Evolutionary conservation across 1,139 yeast genomes (phyloP).

Genomic region (Pichia sp.): DNA sequence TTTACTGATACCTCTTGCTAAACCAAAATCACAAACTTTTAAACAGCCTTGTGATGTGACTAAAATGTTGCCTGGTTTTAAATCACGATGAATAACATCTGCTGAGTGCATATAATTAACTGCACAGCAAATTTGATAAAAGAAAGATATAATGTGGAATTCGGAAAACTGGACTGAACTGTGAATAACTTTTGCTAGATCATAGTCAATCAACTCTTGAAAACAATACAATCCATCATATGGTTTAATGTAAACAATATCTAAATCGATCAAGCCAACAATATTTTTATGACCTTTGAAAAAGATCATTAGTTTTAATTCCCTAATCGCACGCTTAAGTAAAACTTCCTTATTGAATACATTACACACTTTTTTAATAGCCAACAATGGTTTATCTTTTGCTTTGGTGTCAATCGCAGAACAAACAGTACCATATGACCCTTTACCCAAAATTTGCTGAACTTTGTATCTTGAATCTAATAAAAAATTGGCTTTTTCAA

Average conservation of each 20-base stretch:
- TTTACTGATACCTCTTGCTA: constrained; percentile 68
- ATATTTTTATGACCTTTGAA: constrained; percentile 81
- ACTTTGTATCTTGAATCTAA: constrained; percentile 62
- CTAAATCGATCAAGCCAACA: constrained; percentile 65
- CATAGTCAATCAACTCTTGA: constrained; percentile 75
- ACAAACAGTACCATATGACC: constrained; percentile 87
- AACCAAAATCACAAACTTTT: constrained; percentile 93
- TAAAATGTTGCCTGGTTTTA: constrained; percentile 87
- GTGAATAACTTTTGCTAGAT: constrained; percentile 70
- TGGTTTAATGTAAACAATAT: constrained; percentile 56
- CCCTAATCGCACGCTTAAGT: constrained; percentile 70
- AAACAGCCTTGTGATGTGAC: constrained; percentile 95
- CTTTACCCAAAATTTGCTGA: constrained; percentile 65
- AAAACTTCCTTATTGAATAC: constrained; percentile 61
- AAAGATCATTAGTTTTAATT: constrained; percentile 67
- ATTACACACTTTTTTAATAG: constrained; percentile 71
- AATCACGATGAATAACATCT: constrained; percentile 87
- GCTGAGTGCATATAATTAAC: constrained; percentile 92
- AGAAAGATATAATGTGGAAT: constrained; percentile 67
- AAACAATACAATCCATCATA: constrained; percentile 83
- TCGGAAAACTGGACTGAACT: constrained; percentile 76
- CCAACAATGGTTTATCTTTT: constrained; percentile 36
- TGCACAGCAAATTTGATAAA: constrained; percentile 86
- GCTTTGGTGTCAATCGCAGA: constrained; percentile 59
- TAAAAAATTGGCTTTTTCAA: constrained; percentile 33